Evolutionary conservation across 495 filamentous ascomycete genomes (phyloP).

Genomic region (Penicillium mononematosum): DNA sequence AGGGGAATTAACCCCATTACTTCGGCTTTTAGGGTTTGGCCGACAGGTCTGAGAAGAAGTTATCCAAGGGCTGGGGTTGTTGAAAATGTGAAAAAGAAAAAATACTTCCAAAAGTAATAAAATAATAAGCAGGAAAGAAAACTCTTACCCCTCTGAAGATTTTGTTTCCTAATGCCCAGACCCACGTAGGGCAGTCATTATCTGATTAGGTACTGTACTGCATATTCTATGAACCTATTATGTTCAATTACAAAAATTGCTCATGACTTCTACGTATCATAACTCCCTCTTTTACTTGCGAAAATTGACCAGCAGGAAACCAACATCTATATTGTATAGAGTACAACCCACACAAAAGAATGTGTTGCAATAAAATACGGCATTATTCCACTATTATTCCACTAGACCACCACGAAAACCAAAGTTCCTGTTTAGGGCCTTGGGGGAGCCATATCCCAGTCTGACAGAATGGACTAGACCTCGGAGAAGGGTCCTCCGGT

Average conservation of each 20-base stretch:
- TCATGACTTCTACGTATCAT: background rate
- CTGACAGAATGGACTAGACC: background rate
- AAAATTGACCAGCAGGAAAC: background rate
- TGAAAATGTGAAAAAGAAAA: background rate
- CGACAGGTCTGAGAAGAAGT: background rate
- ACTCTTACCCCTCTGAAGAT: background rate
- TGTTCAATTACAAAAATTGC: background rate
- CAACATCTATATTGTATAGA: background rate
- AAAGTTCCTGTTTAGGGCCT: too few relatives aligned
- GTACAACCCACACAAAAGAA: background rate
- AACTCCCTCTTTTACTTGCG: background rate
- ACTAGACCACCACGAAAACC: too few relatives aligned
- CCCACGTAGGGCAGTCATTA: background rate
- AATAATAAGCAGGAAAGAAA: background rate
- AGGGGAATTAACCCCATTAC: conserved; percentile 3
- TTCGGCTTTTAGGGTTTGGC: background rate
- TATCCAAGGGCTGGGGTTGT: background rate
- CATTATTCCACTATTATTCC: too few relatives aligned
- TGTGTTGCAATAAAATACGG: background rate
- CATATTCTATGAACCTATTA: background rate
- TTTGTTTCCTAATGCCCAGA: background rate
- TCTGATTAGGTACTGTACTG: background rate
- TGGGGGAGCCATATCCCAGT: too few relatives aligned
- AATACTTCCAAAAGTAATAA: background rate
- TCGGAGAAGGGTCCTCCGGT: conserved; percentile 5